These are phyloP conservation scores for Penicillium tannophilum DNA, from an alignment of 495 filamentous ascomycete species.

Conservation along the genomic window DNA sequence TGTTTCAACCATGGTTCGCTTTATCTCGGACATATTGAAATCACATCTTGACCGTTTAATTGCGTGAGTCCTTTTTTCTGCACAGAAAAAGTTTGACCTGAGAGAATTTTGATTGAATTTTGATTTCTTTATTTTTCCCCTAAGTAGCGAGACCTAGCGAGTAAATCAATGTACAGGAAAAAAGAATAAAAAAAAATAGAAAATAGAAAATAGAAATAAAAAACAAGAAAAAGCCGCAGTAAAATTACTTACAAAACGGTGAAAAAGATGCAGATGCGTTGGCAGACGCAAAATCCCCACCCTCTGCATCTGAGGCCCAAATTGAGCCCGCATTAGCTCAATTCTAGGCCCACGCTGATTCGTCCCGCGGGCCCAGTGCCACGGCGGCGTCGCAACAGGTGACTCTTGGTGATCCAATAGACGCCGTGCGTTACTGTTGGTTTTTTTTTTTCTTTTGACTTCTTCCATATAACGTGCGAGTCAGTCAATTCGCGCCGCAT, in stretches of 20 bases:
- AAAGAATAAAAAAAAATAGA: background rate
- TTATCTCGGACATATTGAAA: conserved; percentile 11
- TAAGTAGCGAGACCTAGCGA: no score
- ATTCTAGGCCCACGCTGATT: conserved; percentile 26
- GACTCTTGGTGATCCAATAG: conserved; percentile 33
- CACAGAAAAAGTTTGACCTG: background rate
- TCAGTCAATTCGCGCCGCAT: background rate
- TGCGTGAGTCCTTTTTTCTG: no score
- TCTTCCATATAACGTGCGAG: conserved; percentile 8
- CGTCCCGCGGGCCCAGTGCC: conserved; percentile 18
- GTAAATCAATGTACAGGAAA: background rate
- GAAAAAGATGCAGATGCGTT: conserved; percentile 24
- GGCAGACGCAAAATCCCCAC: conserved; percentile 20
- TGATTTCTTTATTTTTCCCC: background rate
- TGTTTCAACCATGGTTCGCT: conserved; percentile 22
- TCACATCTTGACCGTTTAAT: background rate
- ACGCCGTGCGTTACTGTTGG: conserved; percentile 34
- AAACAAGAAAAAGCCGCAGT: conserved; percentile 4
- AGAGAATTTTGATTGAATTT: no score
- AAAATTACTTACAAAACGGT: conserved; percentile 11
- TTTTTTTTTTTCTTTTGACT: conserved; percentile 22
- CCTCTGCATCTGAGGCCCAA: conserved; percentile 19
- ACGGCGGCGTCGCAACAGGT: conserved; percentile 30
- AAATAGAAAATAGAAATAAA: background rate
- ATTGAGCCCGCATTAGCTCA: conserved; percentile 33